Evolutionary conservation across 306 rosid species (phyloP), one percentile per base, ranked within the genome.

Genomic region (Castanopsis chinensis): DNA sequence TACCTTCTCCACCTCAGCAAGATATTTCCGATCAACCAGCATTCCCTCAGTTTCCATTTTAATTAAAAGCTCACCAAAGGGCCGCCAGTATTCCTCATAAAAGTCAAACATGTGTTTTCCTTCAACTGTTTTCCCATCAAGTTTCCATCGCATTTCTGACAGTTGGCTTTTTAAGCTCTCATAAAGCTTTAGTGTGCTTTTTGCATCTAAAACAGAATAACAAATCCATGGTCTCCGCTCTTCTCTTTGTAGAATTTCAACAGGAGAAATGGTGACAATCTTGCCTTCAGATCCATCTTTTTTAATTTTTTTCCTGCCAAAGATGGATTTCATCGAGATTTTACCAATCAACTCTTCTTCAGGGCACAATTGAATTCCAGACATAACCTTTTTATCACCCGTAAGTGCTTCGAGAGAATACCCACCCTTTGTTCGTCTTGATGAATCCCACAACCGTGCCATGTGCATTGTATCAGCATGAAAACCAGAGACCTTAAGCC

Each of bases 381-480:
- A 88, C 98, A 92, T 92, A 81, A 92, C 93, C 72, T 69, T 86
- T 75, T 73, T 81, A 79, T 92, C 92, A 67, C 91, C 79, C 13
- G 97, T 85, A 65, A 94, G 95, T 72, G 93, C 97, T 88, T 94
- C 98, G 75, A 94, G 97, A 81, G 98, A 94, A 83, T 94, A 94
- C 64, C 97, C 98, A 55, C 98, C 98, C 74, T 80, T 79, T 43
- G 83, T 68, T 20, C 87, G 91, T 78, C 98, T 92, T 35, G 98
- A 92, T 45, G 98, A 94, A 90, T 94, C 96, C 98, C 98, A 94
- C 72, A 94, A 72, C 35, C 98, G 97, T 57, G 98, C 98, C 97
- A 94, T 90, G 83, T 94, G 98, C 97, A 94, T 94, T 54, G 98
- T 94, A 82, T 94, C 98, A 11, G 98, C 98, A 73, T 91, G 97